These are phyloP conservation scores for Scolecobasidium constrictum DNA, from an alignment of 2,329 filamentous ascomycete genomes.

Conservation along the genomic window DNA sequence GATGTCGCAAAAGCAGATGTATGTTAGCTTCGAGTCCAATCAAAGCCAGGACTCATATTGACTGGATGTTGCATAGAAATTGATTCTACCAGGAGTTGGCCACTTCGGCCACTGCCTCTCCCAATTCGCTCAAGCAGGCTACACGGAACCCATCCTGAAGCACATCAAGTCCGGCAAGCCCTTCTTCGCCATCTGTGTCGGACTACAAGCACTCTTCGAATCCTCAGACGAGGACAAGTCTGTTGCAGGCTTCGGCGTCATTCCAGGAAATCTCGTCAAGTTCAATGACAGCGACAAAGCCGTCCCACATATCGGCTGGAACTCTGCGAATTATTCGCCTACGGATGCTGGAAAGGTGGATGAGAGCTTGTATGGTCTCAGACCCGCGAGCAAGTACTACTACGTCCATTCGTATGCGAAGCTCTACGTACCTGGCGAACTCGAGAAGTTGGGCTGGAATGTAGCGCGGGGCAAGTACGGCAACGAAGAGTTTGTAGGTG, in stretches of 20 bases:
- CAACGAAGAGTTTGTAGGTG: slow-evolving; percentile 80
- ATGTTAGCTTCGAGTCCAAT: too few species aligned
- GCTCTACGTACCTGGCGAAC: slow-evolving; percentile 58
- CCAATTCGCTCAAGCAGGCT: slow-evolving; percentile 72
- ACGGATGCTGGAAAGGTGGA: slow-evolving; percentile 30
- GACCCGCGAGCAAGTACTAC: slow-evolving; percentile 86
- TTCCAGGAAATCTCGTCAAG: slow-evolving; percentile 59
- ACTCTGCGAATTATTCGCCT: slow-evolving; percentile 61
- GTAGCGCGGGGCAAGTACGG: slow-evolving; percentile 89
- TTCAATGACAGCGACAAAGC: slow-evolving; percentile 73
- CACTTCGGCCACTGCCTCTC: slow-evolving; percentile 94
- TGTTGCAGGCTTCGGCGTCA: slow-evolving; percentile 63
- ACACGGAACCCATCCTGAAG: slow-evolving; percentile 66
- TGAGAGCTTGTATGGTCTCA: slow-evolving; percentile 62
- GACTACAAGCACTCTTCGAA: slow-evolving; percentile 79
- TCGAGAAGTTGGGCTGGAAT: slow-evolving; percentile 77
- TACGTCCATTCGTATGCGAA: slow-evolving; percentile 94
- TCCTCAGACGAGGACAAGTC: slow-evolving; percentile 68
- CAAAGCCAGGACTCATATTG: background rate
- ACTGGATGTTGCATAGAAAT: slow-evolving; percentile 47
- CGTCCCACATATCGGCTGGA: slow-evolving; percentile 99
- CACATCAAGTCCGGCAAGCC: slow-evolving; percentile 89
- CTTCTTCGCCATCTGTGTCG: slow-evolving; percentile 97
- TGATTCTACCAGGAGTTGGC: slow-evolving; percentile 92
- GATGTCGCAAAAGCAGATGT: slow-evolving; percentile 82